phyloP scores from a whole-genome alignment of 805 yeast genomes.

The Sugiyamaella qingdaonensis region DNA sequence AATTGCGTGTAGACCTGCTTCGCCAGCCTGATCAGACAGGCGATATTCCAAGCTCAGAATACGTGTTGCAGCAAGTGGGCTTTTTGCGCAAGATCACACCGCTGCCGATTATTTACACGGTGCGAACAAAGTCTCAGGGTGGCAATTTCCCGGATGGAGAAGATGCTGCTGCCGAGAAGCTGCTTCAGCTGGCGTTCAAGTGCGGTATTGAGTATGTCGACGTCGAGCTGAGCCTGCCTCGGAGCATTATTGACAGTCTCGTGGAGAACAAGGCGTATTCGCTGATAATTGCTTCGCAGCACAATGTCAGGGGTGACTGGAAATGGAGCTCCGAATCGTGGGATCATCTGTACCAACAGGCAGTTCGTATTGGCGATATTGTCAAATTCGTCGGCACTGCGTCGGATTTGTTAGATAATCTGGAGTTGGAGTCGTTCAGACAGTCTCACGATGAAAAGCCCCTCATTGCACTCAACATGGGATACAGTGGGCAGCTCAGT shows the following conservation, averaged over 20 bases:
- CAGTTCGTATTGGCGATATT: conserved; percentile 60
- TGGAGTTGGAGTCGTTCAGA: conserved; percentile 67
- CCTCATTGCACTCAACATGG: conserved; percentile 80
- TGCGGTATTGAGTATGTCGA: conserved; percentile 80
- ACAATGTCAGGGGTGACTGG: conserved; percentile 60
- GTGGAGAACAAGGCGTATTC: conserved; percentile 55
- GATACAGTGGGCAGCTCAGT: conserved; percentile 69
- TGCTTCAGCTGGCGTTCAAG: conserved; percentile 61
- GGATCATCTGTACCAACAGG: conserved; percentile 68
- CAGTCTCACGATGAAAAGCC: conserved; percentile 51
- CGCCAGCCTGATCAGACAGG: conserved; percentile 36
- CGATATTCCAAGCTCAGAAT: conserved; percentile 34
- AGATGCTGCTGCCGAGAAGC: conserved; percentile 42
- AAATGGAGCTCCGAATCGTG: conserved; percentile 70
- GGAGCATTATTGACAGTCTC: conserved; percentile 48
- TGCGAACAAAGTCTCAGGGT: conserved; percentile 76
- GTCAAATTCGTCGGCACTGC: conserved; percentile 86
- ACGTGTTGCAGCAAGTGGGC: conserved; percentile 72
- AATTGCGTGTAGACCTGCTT: conserved; percentile 73
- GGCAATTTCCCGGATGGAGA: conserved; percentile 70
- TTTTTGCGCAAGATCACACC: conserved; percentile 57
- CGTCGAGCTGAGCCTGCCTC: conserved; percentile 68
- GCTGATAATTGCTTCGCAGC: conserved; percentile 76
- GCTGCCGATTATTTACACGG: conserved; percentile 76
- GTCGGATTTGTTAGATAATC: conserved; percentile 57